Conservation (phyloP, 75 land plant species). For the Pinus tabuliformis region DNA sequence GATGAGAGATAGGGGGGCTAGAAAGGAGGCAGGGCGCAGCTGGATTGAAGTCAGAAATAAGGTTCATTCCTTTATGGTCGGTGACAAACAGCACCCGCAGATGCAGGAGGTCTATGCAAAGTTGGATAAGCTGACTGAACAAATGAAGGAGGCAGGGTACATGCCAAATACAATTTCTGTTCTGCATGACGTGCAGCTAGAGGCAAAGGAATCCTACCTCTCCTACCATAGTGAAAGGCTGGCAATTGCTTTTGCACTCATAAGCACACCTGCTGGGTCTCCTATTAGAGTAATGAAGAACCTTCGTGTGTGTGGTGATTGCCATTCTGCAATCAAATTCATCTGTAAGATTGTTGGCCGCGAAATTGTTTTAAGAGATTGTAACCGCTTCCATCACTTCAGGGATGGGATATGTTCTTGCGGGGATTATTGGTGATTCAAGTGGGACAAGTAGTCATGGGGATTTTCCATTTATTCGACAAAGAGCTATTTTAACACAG, state of each 20-base stretch:
- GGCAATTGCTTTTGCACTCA: slow-evolving; percentile 5
- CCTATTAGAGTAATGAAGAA: slow-evolving; percentile 5
- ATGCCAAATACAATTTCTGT: neutral
- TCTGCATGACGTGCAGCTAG: neutral
- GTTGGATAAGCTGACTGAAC: neutral
- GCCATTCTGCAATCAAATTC: slow-evolving; percentile 5
- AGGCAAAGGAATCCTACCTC: neutral
- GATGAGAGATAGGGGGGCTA: neutral
- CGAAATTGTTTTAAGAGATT: slow-evolving; percentile 2
- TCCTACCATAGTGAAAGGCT: slow-evolving; percentile 6
- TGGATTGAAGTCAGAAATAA: slow-evolving; percentile 6
- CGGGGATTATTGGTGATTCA: slow-evolving; percentile 6
- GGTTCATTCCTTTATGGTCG: slow-evolving; percentile 2
- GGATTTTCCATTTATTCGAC: neutral
- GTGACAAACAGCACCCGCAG: neutral
- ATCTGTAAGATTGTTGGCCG: slow-evolving; percentile 1
- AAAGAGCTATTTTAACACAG: neutral
- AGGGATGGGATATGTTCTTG: slow-evolving; percentile 7
- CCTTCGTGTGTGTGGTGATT: slow-evolving; percentile 6
- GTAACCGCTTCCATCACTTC: neutral
- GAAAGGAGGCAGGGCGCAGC: slow-evolving; percentile 4
- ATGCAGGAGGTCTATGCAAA: neutral
- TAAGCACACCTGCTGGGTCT: neutral
- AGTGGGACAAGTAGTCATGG: neutral
- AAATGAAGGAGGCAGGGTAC: slow-evolving; percentile 10